phyloP scores from a whole-genome alignment of 2,329 filamentous ascomycete genomes.

The Paraconiothyrium sp. region DNA sequence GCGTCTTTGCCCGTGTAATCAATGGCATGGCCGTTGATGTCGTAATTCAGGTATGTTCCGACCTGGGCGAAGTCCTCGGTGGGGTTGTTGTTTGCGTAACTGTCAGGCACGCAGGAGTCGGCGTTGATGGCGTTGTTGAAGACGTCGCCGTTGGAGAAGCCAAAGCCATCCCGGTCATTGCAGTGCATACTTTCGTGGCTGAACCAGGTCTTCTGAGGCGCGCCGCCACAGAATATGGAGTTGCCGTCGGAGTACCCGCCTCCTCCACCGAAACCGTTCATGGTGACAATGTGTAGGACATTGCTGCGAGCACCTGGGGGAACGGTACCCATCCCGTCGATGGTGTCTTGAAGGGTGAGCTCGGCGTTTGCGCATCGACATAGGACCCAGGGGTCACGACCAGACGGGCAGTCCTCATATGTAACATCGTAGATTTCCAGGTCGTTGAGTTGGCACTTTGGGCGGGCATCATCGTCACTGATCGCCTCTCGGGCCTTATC shows the following conservation, averaged over 20 bases:
- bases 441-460: slow-evolving; percentile 21
- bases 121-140: slow-evolving; percentile 21
- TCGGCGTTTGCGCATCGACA: slow-evolving; percentile 24
- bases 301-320: slow-evolving; percentile 22
- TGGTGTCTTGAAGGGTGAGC: slow-evolving; percentile 19
- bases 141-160: slow-evolving; percentile 10
- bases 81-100: slow-evolving; percentile 20
- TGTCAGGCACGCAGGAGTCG: slow-evolving; percentile 22
- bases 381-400: slow-evolving; percentile 20
- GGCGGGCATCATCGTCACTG: slow-evolving; percentile 13
- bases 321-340: slow-evolving; percentile 22
- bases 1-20: slow-evolving; percentile 16
- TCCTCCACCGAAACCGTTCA: slow-evolving; percentile 14
- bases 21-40: slow-evolving; percentile 21
- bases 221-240: slow-evolving; percentile 18
- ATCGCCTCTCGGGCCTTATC: slow-evolving; percentile 19
- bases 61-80: slow-evolving; percentile 25
- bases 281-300: slow-evolving; percentile 21
- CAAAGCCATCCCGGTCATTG: slow-evolving; percentile 16
- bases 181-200: slow-evolving; percentile 21
- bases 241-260: slow-evolving; percentile 19
- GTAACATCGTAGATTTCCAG: slow-evolving; percentile 24
- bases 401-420: slow-evolving; percentile 22
- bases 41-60: slow-evolving; percentile 21
- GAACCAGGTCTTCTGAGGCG: slow-evolving; percentile 16